These are phyloP conservation scores for Ophiostoma sp. DNA, from an alignment of 2,329 filamentous ascomycete species.

Conservation along the genomic window DNA sequence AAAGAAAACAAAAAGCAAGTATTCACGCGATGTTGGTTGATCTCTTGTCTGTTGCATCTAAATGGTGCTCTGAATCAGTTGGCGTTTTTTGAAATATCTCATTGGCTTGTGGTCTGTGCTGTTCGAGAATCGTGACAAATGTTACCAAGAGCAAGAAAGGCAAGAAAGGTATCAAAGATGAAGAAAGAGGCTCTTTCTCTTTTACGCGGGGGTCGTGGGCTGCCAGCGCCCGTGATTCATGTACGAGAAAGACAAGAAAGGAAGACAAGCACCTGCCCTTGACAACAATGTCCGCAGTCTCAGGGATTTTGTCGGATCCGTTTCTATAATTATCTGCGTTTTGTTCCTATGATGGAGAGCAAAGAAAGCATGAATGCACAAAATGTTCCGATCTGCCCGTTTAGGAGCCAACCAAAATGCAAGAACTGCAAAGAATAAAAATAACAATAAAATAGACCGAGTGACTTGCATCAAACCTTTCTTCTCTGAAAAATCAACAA, in stretches of 20 bases:
- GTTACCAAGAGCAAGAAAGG: no score
- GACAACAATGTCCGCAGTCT: background rate
- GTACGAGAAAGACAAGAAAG: slow-evolving; percentile 10
- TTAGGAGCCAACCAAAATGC: slow-evolving; percentile 13
- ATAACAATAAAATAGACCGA: background rate
- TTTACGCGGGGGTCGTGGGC: background rate
- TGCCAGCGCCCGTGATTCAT: background rate
- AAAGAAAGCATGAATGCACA: background rate
- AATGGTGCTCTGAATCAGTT: background rate
- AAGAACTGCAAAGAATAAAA: background rate
- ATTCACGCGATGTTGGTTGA: background rate
- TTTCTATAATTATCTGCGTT: background rate
- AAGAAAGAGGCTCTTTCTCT: background rate
- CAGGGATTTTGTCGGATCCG: no score
- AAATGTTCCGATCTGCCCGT: slow-evolving; percentile 1
- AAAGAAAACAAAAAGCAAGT: background rate
- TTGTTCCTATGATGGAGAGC: background rate
- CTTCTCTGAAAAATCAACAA: background rate
- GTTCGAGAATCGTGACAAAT: background rate
- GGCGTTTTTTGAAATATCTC: background rate
- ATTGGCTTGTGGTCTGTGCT: background rate
- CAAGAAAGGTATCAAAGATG: background rate
- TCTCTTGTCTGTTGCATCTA: background rate
- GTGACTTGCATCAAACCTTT: background rate
- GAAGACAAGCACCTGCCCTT: background rate